Conservation (phyloP, 495 filamentous ascomycete genomes). For the Halenospora varia region DNA sequence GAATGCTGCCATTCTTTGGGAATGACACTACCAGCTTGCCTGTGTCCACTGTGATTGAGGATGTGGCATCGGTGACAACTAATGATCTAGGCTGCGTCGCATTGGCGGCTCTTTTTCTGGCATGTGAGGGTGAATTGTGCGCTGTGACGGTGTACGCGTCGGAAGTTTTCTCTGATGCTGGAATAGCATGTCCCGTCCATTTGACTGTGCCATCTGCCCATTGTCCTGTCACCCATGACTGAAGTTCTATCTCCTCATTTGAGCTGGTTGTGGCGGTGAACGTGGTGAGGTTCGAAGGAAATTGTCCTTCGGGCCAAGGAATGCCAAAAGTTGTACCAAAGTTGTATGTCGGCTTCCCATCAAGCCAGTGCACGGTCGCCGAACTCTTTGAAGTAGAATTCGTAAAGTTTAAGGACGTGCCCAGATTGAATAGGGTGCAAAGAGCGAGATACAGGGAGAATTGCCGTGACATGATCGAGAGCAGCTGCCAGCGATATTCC, state of each 20-base stretch:
- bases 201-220: slow-evolving; percentile 45
- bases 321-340: slow-evolving; percentile 2
- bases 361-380: too few species aligned
- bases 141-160: slow-evolving; percentile 25
- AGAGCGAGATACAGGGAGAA: too few species aligned
- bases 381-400: too few species aligned
- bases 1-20: slow-evolving; percentile 29
- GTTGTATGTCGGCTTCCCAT: neutral
- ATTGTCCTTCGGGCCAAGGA: neutral
- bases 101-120: slow-evolving; percentile 7
- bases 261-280: neutral
- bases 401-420: too few species aligned
- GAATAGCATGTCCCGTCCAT: slow-evolving; percentile 42
- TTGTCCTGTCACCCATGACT: slow-evolving; percentile 40
- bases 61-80: too few species aligned
- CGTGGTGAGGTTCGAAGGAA: neutral
- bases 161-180: slow-evolving; percentile 20
- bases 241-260: slow-evolving; percentile 12
- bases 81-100: slow-evolving; percentile 31
- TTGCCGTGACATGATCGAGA: too few species aligned
- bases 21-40: slow-evolving; percentile 16
- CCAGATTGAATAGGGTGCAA: too few species aligned
- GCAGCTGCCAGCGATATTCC: too few species aligned
- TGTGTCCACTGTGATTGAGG: neutral
- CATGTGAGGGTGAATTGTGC: too few species aligned